Conservation (phyloP, 2,329 filamentous ascomycete genomes). For the Epichloe festucae region DNA sequence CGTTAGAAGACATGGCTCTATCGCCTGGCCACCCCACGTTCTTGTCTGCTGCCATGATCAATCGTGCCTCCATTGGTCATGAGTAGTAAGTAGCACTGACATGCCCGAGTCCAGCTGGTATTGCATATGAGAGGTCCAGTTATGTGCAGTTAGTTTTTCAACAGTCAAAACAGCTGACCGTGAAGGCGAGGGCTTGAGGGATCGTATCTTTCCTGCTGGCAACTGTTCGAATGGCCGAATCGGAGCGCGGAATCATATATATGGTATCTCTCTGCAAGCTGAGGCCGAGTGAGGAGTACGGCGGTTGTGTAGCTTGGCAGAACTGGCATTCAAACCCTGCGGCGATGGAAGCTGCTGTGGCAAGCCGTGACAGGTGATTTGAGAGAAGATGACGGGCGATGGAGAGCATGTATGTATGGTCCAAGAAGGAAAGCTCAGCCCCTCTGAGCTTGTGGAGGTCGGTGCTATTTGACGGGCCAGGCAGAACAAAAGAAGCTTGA, state of each 20-base stretch:
- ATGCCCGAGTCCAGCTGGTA: constrained; percentile 17
- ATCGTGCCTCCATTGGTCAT: constrained; percentile 34
- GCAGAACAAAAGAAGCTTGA: constrained; percentile 6
- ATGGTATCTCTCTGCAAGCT: constrained; percentile 2
- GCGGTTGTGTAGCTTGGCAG: background rate
- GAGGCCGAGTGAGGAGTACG: constrained; percentile 1
- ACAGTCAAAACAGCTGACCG: background rate
- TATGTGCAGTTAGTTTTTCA: background rate
- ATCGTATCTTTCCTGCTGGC: background rate
- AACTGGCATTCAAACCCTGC: constrained; percentile 10
- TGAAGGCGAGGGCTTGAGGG: background rate
- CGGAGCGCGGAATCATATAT: background rate
- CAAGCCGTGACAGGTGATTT: constrained; percentile 13
- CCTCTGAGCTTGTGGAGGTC: constrained; percentile 17
- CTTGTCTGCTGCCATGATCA: constrained; percentile 28
- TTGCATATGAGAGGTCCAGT: background rate
- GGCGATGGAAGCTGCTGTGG: constrained; percentile 17
- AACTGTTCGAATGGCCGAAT: background rate
- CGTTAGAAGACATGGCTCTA: constrained; percentile 32
- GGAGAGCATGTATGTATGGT: constrained; percentile 10
- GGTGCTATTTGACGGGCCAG: constrained; percentile 17
- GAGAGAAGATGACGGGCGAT: constrained; percentile 12
- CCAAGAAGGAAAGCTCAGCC: constrained; percentile 7
- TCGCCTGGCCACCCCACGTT: constrained; percentile 33
- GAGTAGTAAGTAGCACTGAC: constrained; percentile 28